Percentiles rank a stretch among this genome's conserved stretches.
phyloP scores from a whole-genome alignment of 2,329 filamentous ascomycete species.

The Trichoderma hamatum region DNA sequence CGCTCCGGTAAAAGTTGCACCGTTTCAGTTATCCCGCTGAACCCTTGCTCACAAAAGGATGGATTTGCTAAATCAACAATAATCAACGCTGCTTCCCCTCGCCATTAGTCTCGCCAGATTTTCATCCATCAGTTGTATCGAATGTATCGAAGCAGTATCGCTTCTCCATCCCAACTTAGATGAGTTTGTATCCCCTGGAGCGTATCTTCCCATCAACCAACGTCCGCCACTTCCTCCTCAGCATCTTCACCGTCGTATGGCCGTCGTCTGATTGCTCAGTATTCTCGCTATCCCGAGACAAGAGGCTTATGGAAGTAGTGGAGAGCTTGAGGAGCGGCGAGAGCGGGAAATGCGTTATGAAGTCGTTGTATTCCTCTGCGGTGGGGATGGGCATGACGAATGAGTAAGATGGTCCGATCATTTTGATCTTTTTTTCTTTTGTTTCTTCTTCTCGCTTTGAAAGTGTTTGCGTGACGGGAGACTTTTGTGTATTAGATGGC shows the following conservation, averaged over 20 bases:
- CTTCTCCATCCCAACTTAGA: neutral
- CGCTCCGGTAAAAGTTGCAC: neutral
- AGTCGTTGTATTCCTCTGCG: conserved; percentile 6
- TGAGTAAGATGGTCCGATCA: neutral
- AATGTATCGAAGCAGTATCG: neutral
- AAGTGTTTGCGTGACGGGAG: neutral
- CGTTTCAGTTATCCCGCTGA: neutral
- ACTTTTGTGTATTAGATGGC: neutral
- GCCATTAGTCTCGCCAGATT: neutral
- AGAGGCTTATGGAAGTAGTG: neutral
- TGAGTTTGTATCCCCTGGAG: neutral
- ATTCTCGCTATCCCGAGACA: neutral
- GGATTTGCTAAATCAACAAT: neutral
- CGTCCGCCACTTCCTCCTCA: neutral
- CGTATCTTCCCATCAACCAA: conserved; percentile 1
- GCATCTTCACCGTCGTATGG: neutral
- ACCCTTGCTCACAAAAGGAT: neutral
- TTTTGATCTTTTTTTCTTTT: neutral
- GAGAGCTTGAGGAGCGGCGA: neutral
- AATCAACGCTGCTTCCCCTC: neutral
- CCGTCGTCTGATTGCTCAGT: neutral
- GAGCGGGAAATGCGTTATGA: neutral
- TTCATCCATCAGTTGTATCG: neutral
- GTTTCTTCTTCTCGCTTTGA: neutral
- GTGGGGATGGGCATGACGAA: conserved; percentile 1